These are phyloP conservation scores for Phytophthora chlamydospora DNA, from an alignment of 352 stramenopile species.

Conservation along the genomic window DNA sequence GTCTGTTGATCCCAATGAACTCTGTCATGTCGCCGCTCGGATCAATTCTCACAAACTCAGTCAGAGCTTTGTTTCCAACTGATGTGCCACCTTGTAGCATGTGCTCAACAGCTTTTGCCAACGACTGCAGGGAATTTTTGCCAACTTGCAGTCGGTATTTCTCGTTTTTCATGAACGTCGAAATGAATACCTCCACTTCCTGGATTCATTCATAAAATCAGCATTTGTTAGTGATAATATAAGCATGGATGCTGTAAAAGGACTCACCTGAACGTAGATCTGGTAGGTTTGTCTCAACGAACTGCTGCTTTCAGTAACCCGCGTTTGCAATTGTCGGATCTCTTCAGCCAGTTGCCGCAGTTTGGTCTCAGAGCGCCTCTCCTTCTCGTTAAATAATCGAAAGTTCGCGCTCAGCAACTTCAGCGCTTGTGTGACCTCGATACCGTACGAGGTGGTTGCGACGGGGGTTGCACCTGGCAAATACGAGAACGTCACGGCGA, in stretches of 20 bases:
- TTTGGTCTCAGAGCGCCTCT: conserved; percentile 48
- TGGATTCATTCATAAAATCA: conserved; percentile 19
- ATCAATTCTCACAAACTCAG: conserved; percentile 60
- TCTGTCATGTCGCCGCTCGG: conserved; percentile 59
- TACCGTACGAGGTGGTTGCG: conserved; percentile 21
- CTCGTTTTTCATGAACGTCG: conserved; percentile 86
- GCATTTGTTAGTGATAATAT: neutral
- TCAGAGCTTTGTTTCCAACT: conserved; percentile 44
- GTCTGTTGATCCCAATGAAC: conserved; percentile 65
- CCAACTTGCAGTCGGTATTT: conserved; percentile 84
- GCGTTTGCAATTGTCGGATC: conserved; percentile 43
- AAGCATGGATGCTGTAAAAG: neutral
- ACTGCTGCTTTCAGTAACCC: conserved; percentile 40
- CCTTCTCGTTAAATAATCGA: conserved; percentile 40
- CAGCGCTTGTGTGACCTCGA: conserved; percentile 39
- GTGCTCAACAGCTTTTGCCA: conserved; percentile 75
- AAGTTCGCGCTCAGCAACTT: conserved; percentile 35
- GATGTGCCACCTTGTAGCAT: conserved; percentile 47
- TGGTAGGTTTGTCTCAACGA: conserved; percentile 52
- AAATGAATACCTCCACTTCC: conserved; percentile 81
- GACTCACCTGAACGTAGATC: conserved; percentile 65
- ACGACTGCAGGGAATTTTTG: conserved; percentile 76
- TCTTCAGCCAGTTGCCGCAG: conserved; percentile 57
- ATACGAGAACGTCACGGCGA: conserved; percentile 34
- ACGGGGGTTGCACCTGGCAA: conserved; percentile 33